Evolutionary conservation across 306 rosid species (phyloP).

Genomic region (Herpetospermum pedunculosum): DNA sequence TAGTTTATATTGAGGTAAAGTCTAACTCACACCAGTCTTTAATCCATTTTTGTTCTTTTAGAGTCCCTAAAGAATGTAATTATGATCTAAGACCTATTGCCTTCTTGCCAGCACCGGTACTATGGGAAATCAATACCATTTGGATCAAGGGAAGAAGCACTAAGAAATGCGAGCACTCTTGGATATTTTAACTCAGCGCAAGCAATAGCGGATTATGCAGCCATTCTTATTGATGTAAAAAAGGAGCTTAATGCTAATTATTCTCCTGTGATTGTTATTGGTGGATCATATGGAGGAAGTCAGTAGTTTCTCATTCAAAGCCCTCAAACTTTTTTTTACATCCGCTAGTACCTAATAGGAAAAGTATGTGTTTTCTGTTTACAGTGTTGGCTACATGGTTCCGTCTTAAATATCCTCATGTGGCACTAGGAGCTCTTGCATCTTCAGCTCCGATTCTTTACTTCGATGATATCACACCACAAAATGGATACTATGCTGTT

Average conservation of each 20-base stretch:
- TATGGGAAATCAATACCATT: slow-evolving; percentile 70
- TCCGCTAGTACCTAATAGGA: not conserved
- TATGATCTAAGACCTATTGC: not conserved
- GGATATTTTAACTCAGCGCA: slow-evolving; percentile 82
- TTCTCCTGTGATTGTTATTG: slow-evolving; percentile 55
- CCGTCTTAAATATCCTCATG: slow-evolving; percentile 68
- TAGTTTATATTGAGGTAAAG: slow-evolving; percentile 53
- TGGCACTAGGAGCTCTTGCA: slow-evolving; percentile 64
- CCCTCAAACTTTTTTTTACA: not conserved
- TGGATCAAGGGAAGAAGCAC: slow-evolving; percentile 49
- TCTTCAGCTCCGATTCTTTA: slow-evolving; percentile 77
- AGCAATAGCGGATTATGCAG: slow-evolving; percentile 69
- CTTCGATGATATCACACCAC: slow-evolving; percentile 39
- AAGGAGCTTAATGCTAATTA: slow-evolving; percentile 19
- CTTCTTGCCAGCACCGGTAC: slow-evolving; percentile 40
- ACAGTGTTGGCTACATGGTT: slow-evolving; percentile 79
- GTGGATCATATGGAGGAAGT: slow-evolving; percentile 95
- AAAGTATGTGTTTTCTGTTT: not conserved
- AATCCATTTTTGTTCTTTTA: not conserved
- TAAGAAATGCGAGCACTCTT: slow-evolving; percentile 33
- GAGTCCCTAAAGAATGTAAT: not conserved
- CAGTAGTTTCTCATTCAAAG: slow-evolving; percentile 3
- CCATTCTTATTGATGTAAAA: slow-evolving; percentile 37
- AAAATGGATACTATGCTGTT: slow-evolving; percentile 31
- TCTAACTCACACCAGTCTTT: not conserved